Evolutionary conservation across 2,329 filamentous ascomycete genomes (phyloP).

Genomic region (Alternaria incomplexa): DNA sequence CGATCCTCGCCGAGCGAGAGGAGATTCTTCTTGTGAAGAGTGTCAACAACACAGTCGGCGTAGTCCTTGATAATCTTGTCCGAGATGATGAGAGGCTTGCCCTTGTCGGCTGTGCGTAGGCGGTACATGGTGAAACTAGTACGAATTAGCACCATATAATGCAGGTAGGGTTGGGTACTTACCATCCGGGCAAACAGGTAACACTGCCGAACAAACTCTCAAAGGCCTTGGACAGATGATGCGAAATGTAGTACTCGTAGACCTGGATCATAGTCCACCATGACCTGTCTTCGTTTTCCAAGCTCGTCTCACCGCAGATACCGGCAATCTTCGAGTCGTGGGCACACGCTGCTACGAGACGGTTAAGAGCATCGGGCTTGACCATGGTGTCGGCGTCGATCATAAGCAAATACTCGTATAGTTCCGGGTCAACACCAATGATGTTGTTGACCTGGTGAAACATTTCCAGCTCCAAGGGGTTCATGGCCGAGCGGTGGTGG

Average conservation of each 20-base stretch:
- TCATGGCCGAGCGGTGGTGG: constrained; percentile 93
- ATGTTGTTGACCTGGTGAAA: constrained; percentile 99
- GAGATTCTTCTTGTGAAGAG: constrained; percentile 92
- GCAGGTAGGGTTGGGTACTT: constrained; percentile 53
- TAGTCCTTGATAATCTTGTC: constrained; percentile 90
- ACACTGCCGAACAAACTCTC: constrained; percentile 97
- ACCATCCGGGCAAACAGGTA: constrained; percentile 99
- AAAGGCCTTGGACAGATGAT: constrained; percentile 95
- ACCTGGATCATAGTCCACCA: constrained; percentile 99
- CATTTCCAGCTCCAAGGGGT: constrained; percentile 93
- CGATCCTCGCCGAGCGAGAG: constrained; percentile 95
- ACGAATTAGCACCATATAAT: constrained; percentile 19
- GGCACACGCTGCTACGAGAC: constrained; percentile 88
- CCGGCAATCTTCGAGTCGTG: constrained; percentile 96
- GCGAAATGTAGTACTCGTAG: constrained; percentile 99
- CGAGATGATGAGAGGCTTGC: constrained; percentile 91
- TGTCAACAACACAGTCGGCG: constrained; percentile 86
- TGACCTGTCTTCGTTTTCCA: constrained; percentile 92
- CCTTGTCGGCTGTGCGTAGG: constrained; percentile 89
- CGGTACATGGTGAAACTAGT: constrained; percentile 98
- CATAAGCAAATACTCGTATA: constrained; percentile 98
- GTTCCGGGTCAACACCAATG: constrained; percentile 94
- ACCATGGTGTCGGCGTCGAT: constrained; percentile 97
- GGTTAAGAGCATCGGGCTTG: constrained; percentile 87
- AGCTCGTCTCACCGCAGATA: constrained; percentile 94